Evolutionary conservation across 2,329 filamentous ascomycete species (phyloP).

Genomic region (Alternaria ethzedia): DNA sequence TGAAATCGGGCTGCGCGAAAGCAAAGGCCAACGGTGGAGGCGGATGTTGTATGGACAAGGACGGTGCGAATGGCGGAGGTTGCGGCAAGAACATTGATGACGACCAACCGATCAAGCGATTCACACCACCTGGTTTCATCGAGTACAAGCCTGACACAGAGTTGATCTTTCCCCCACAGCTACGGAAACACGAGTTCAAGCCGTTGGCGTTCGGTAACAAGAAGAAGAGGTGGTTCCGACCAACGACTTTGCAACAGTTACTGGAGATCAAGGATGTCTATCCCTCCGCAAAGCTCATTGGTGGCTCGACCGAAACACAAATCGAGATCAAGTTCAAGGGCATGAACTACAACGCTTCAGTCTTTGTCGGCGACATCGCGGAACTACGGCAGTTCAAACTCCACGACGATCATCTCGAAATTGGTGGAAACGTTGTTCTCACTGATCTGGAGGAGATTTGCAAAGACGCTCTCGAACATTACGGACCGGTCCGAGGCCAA

Average conservation of each 20-base stretch:
- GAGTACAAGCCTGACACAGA: conserved; percentile 93
- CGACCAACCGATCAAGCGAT: conserved; percentile 61
- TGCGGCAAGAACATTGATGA: conserved; percentile 52
- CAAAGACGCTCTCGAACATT: conserved; percentile 77
- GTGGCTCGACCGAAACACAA: conserved; percentile 94
- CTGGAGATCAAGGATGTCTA: conserved; percentile 88
- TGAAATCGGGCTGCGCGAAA: conserved; percentile 62
- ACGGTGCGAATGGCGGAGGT: conserved; percentile 51
- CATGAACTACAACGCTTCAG: conserved; percentile 84
- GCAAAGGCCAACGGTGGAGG: conserved; percentile 63
- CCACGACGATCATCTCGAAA: conserved; percentile 80
- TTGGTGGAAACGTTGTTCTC: conserved; percentile 90
- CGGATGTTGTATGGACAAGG: conserved; percentile 74
- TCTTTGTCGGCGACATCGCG: conserved; percentile 91
- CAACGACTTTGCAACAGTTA: conserved; percentile 83
- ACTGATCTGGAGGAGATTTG: conserved; percentile 91
- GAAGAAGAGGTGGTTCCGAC: conserved; percentile 90
- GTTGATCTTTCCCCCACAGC: conserved; percentile 87
- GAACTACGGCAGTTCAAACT: conserved; percentile 85
- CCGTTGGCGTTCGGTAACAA: conserved; percentile 93
- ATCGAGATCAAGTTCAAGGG: conserved; percentile 99
- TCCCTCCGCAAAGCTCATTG: conserved; percentile 90
- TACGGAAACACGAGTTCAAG: conserved; percentile 82
- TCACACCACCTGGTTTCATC: conserved; percentile 89
- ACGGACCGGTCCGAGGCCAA: conserved; percentile 74